A percentile compares a stretch with the other conserved stretches of the same genome.
phyloP scores from a whole-genome alignment of 257 asterid genomes.

The Solanum verrucosum region DNA sequence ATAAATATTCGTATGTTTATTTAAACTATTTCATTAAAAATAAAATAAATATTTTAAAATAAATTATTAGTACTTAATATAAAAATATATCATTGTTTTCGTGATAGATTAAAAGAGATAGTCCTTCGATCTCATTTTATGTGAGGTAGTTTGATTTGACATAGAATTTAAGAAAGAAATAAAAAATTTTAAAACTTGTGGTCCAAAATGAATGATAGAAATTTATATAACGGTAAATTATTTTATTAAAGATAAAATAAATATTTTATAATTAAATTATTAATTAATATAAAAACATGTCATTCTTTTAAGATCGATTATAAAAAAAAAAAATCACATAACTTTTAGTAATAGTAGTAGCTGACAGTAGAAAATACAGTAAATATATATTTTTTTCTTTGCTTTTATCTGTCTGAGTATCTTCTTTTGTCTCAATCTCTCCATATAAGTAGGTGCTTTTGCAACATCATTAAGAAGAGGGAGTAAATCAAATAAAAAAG shows the following conservation, averaged over 20 bases:
- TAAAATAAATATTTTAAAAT: too few species aligned
- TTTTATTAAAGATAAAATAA: accelerated
- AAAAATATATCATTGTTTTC: too few species aligned
- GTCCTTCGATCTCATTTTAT: accelerated
- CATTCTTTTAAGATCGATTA: accelerated
- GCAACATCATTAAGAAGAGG: background rate
- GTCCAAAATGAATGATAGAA: accelerated
- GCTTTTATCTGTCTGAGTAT: background rate
- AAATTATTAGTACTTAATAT: too few species aligned
- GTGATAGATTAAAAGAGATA: too few species aligned
- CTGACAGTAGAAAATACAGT: background rate
- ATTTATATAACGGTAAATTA: too few species aligned
- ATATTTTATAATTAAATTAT: too few species aligned
- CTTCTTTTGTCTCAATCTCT: background rate
- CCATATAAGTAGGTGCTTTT: background rate
- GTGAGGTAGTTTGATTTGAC: accelerated
- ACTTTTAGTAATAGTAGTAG: background rate
- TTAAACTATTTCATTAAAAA: too few species aligned
- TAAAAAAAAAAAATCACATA: too few species aligned
- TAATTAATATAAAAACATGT: accelerated
- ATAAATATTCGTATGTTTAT: too few species aligned
- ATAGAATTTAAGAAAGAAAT: too few species aligned
- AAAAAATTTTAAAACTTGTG: too few species aligned
- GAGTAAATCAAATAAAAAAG: background rate
- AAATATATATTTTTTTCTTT: background rate